Base-by-base conservation (phyloP, 2,329 filamentous ascomycete species). In the Chrysoporthe cubensis region DNA sequence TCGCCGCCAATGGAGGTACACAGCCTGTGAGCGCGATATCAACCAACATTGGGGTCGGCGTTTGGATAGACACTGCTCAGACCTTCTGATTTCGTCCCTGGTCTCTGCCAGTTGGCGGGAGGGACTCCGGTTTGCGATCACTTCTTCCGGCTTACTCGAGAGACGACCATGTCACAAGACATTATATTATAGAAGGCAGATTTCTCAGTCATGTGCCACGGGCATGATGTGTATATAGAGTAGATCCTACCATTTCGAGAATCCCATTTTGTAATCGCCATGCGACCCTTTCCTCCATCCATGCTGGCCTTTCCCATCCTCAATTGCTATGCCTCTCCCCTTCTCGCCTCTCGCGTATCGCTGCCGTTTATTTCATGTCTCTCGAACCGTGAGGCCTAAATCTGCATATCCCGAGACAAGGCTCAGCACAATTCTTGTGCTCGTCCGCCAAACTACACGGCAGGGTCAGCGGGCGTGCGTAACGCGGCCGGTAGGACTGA, bases 21-120 rank as follows among this genome's bases (percentile, higher is more conserved):
- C 14, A 7, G 58, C 64, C 50, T 7, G 16, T 72, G 40, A 67
- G 61, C 59, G 68, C 74, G 4, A 71, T 59, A 14, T 67, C 50
- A 43, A 70, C 26, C 66, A 16, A 70, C 62, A 62, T 70, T 69
- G 40, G 69, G 66, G 54, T 63, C 40, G 65, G 68, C 65, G 68
- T 67, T 65, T 67, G 68, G 65, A 58, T 69, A 69, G 57, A 57
- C 63, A 43, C 40, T 59, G 44, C 7, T 42, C 42, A 52, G 32
- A 48, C 21, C 59, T 26, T 21, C n/a, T 60, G 18, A 42, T 60
- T 44, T 46, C 4, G 44, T 56, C n/a, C 6, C 37, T 32, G 37
- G 1, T 18, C 7, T 32, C 9, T 26, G n/a, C 4, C n/a, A 5
- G 42, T 32, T 34, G 26, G 32, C 7, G 59, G 32, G 59, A 4